Conservation (phyloP, 106 monocot species). For the Iris macrosiphon region DNA sequence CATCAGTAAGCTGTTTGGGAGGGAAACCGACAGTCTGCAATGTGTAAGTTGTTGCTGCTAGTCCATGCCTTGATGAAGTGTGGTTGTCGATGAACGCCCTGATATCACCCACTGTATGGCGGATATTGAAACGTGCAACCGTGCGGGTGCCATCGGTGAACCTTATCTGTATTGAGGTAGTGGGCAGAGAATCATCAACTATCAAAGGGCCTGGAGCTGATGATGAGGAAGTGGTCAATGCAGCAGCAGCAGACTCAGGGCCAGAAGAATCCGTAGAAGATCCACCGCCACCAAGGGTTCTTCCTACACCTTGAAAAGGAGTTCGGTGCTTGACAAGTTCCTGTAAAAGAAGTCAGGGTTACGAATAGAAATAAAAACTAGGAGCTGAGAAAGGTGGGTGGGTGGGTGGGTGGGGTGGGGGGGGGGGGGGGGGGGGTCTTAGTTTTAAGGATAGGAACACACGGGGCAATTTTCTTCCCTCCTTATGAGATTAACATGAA, state of each 20-base stretch:
- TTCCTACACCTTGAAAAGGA: slow-evolving; percentile 68
- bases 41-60: slow-evolving; percentile 26
- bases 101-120: slow-evolving; percentile 60
- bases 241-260: not conserved
- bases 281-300: slow-evolving; percentile 50
- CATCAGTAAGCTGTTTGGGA: slow-evolving; percentile 61
- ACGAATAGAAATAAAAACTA: too few species aligned
- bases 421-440: too few species aligned
- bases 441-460: not conserved
- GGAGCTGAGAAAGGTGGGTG: not conserved
- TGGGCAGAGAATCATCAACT: slow-evolving; percentile 56
- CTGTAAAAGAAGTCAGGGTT: slow-evolving; percentile 11
- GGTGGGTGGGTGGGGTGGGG: too few species aligned
- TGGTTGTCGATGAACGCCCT: slow-evolving; percentile 46
- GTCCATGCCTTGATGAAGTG: slow-evolving; percentile 54
- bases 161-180: slow-evolving; percentile 69
- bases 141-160: slow-evolving; percentile 71
- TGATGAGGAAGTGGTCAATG: slow-evolving; percentile 12
- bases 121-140: slow-evolving; percentile 57
- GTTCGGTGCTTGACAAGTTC: slow-evolving; percentile 36
- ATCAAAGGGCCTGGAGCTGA: slow-evolving; percentile 12
- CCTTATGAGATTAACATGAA: slow-evolving; percentile 52
- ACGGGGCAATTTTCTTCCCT: slow-evolving; percentile 44
- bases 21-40: slow-evolving; percentile 77
- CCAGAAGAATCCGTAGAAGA: slow-evolving; percentile 11